A percentile compares a stretch with the other conserved stretches of the same genome.
phyloP scores from a whole-genome alignment of 257 asterid species.

The Nicotiana sylvestris region DNA sequence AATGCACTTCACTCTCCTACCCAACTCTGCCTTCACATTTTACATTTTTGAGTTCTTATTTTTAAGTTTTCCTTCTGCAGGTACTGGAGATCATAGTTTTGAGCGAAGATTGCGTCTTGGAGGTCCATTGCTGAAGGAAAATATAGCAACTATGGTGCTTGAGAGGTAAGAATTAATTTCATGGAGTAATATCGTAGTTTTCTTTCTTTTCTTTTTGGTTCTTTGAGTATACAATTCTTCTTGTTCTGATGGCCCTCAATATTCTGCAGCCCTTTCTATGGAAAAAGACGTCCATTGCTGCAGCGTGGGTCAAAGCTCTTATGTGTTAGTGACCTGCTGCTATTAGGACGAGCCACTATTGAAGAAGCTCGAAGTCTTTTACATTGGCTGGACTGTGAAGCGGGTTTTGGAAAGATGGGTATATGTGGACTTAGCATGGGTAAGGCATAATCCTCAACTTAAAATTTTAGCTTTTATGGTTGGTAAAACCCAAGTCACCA shows the following conservation, averaged over 20 bases:
- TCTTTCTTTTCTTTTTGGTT: neutral
- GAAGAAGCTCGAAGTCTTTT: conserved; percentile 93
- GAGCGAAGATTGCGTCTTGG: conserved; percentile 96
- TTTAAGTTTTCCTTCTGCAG: conserved; percentile 30
- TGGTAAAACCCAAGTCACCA: neutral
- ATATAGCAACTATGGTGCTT: conserved; percentile 96
- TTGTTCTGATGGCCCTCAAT: neutral
- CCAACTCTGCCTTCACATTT: neutral
- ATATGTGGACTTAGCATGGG: conserved; percentile 99
- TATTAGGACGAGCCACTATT: conserved; percentile 89
- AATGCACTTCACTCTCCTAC: neutral
- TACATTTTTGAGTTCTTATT: neutral
- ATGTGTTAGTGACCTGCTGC: conserved; percentile 88
- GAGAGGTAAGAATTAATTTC: conserved; percentile 56
- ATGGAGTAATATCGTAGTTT: neutral
- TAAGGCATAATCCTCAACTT: conserved; percentile 24
- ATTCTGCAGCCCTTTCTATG: conserved; percentile 84
- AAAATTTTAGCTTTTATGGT: neutral
- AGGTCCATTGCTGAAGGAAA: conserved; percentile 82
- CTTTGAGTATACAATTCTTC: neutral
- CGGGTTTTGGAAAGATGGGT: conserved; percentile 90
- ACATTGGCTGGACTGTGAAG: conserved; percentile 83
- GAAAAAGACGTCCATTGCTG: conserved; percentile 83
- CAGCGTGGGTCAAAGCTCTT: conserved; percentile 91
- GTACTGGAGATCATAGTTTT: conserved; percentile 93